Conservation (phyloP, 1,139 yeast species). For the Candida tropicalis region DNA sequence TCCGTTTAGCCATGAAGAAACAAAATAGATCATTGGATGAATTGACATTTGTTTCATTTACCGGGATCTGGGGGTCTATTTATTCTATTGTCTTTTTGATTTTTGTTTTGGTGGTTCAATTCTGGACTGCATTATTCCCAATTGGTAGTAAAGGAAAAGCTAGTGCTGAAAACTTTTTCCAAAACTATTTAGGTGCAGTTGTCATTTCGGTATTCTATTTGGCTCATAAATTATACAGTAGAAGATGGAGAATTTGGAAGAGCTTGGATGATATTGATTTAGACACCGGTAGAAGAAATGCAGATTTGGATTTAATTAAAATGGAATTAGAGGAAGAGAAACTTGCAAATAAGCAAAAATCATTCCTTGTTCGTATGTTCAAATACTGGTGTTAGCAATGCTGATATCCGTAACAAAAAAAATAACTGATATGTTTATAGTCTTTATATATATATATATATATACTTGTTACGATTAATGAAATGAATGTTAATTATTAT, state of each 20-base stretch:
- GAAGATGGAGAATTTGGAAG: constrained; percentile 36
- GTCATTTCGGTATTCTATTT: constrained; percentile 36
- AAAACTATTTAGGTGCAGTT: constrained; percentile 39
- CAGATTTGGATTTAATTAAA: constrained; percentile 22
- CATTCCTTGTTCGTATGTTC: constrained; percentile 32
- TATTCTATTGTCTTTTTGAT: constrained; percentile 35
- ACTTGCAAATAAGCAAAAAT: constrained; percentile 14
- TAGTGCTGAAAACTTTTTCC: constrained; percentile 36
- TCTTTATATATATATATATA: too few species aligned
- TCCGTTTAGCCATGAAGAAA: constrained; percentile 37
- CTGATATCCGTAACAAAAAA: neutral
- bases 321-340: constrained; percentile 16
- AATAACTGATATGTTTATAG: too few species aligned
- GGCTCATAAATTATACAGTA: constrained; percentile 35
- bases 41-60: constrained; percentile 29
- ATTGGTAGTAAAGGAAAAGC: constrained; percentile 28
- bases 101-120: constrained; percentile 36
- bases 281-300: constrained; percentile 35
- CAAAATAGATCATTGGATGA: constrained; percentile 33
- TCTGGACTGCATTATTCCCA: constrained; percentile 44
- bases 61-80: constrained; percentile 38
- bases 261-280: constrained; percentile 33
- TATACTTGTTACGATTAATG: too few species aligned
- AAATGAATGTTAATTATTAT: too few species aligned
- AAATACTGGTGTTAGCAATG: constrained; percentile 35